These are phyloP conservation scores for Lentinula boryana DNA, from an alignment of 768 basidiomycete genomes.

Conservation along the genomic window DNA sequence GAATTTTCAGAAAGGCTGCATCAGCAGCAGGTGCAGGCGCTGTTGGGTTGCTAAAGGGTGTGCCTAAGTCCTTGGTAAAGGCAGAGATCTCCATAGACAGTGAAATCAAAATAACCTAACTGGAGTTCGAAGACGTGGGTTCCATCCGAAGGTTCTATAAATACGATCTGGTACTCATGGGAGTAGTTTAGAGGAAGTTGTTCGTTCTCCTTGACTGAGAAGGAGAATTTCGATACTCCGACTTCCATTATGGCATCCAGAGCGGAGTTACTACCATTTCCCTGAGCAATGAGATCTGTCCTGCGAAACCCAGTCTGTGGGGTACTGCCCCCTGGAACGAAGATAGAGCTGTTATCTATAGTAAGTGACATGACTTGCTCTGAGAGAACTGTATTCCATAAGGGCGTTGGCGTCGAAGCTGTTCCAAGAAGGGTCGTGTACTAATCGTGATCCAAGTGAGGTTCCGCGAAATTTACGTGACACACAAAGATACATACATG, in stretches of 20 bases:
- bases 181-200: slow-evolving; percentile 40
- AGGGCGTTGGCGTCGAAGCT: slow-evolving; percentile 35
- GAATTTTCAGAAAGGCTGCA: slow-evolving; percentile 47
- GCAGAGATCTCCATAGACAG: not conserved
- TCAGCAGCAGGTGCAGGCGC: slow-evolving; percentile 32
- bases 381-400: slow-evolving; percentile 36
- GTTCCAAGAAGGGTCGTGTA: slow-evolving; percentile 38
- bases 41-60: slow-evolving; percentile 50
- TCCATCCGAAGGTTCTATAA: slow-evolving; percentile 56
- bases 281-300: slow-evolving; percentile 52
- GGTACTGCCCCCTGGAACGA: slow-evolving; percentile 39
- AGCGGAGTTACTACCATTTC: slow-evolving; percentile 27
- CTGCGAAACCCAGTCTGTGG: slow-evolving; percentile 55
- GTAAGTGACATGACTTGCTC: slow-evolving; percentile 48
- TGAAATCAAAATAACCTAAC: slow-evolving; percentile 29
- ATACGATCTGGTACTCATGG: slow-evolving; percentile 61
- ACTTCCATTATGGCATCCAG: slow-evolving; percentile 35
- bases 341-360: slow-evolving; percentile 55
- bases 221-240: slow-evolving; percentile 42
- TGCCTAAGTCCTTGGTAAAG: slow-evolving; percentile 26
- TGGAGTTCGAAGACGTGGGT: slow-evolving; percentile 56
- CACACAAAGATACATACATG: slow-evolving; percentile 29
- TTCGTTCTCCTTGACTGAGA: slow-evolving; percentile 37
- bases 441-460: not conserved
- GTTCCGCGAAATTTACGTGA: not conserved